Percentiles rank a stretch among this genome's conserved stretches.
These are phyloP conservation scores for Myxozyma kluyveri DNA, from an alignment of 805 yeast species.

Conservation along the genomic window DNA sequence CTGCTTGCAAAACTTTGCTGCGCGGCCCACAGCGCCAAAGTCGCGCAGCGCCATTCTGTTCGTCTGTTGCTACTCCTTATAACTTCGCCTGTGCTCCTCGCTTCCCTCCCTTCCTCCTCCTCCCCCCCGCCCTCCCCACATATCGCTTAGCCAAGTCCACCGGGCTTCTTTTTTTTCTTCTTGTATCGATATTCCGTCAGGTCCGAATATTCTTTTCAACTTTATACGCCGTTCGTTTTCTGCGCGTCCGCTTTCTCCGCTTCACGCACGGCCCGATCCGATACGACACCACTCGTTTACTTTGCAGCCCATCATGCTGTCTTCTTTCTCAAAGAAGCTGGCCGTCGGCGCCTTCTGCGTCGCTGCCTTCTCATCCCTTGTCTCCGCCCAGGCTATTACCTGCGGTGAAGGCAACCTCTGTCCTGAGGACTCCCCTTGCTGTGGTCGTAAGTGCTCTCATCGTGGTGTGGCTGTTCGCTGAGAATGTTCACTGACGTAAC, in stretches of 20 bases:
- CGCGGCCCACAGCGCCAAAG: not conserved
- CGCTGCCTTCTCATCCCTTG: conserved; percentile 25
- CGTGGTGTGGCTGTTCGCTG: not conserved
- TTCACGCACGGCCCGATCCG: no score
- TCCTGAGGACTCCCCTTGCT: conserved; percentile 81
- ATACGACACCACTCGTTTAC: no score
- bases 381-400: conserved; percentile 32
- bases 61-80: no score
- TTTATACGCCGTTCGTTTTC: no score
- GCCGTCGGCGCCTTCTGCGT: not conserved
- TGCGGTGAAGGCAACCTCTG: conserved; percentile 61
- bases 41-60: no score
- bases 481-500: not conserved
- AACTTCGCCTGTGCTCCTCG: not conserved
- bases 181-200: no score
- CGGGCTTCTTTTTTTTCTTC: no score
- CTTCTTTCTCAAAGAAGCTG: not conserved
- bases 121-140: not conserved
- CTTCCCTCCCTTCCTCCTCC: not conserved
- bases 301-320: not conserved
- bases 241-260: not conserved
- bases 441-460: conserved; percentile 48
- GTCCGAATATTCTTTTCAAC: no score
- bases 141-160: no score
- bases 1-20: not conserved